phyloP scores from a whole-genome alignment of 2,329 filamentous ascomycete species.

The Hypoxylon sp. region DNA sequence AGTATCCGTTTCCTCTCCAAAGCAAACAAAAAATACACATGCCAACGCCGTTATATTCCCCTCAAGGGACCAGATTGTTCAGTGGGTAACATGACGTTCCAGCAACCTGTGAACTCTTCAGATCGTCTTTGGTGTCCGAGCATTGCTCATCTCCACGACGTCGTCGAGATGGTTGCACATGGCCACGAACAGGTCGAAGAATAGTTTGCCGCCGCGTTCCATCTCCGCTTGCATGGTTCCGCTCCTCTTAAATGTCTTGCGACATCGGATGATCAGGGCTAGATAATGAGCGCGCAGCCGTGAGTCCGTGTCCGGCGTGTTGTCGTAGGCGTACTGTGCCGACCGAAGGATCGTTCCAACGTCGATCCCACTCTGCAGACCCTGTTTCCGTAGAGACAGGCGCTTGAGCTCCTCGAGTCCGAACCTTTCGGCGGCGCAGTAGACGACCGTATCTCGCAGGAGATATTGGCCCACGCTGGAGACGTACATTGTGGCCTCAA shows the following conservation, averaged over 20 bases:
- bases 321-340: conserved; percentile 94
- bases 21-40: conserved; percentile 34
- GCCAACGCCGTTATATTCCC: conserved; percentile 37
- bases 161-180: conserved; percentile 99
- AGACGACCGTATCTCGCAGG: conserved; percentile 93
- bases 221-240: conserved; percentile 99
- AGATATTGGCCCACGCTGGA: conserved; percentile 80
- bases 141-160: conserved; percentile 87
- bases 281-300: conserved; percentile 96
- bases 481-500: conserved; percentile 84
- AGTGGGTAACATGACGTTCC: conserved; percentile 46
- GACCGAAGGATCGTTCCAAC: conserved; percentile 92
- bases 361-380: conserved; percentile 91
- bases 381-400: conserved; percentile 93
- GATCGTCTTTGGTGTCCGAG: conserved; percentile 71
- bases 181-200: conserved; percentile 98
- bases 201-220: conserved; percentile 94
- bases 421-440: conserved; percentile 92
- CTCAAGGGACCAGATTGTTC: conserved; percentile 35
- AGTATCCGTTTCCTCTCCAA: conserved; percentile 48
- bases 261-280: conserved; percentile 95
- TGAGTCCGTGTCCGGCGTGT: conserved; percentile 94
- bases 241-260: conserved; percentile 97
- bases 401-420: conserved; percentile 93
- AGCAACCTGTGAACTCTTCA: conserved; percentile 56